Conservation (phyloP, 2,329 filamentous ascomycete genomes). For the Escovopsis sp. region DNA sequence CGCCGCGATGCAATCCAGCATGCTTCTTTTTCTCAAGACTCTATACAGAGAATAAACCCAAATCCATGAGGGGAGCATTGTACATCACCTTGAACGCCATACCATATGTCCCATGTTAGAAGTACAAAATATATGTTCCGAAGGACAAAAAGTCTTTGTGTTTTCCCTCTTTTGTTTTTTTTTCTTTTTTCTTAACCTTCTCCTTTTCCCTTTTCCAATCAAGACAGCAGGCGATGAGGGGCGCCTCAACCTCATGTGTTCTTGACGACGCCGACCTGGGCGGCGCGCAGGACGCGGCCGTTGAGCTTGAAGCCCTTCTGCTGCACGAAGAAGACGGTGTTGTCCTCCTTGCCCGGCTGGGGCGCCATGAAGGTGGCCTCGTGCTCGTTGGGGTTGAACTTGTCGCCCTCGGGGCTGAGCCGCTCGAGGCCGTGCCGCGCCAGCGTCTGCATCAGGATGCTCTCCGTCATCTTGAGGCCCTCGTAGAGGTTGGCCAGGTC, state of each 20-base stretch:
- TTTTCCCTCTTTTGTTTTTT: neutral
- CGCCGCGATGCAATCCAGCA: slow-evolving; percentile 13
- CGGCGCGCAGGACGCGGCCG: slow-evolving; percentile 73
- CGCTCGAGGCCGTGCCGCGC: slow-evolving; percentile 90
- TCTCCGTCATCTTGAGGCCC: slow-evolving; percentile 90
- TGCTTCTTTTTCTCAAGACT: no score
- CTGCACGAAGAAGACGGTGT: slow-evolving; percentile 81
- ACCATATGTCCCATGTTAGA: slow-evolving; percentile 15
- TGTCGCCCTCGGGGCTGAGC: slow-evolving; percentile 68
- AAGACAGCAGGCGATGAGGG: neutral
- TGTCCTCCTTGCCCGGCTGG: slow-evolving; percentile 75
- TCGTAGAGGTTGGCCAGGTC: slow-evolving; percentile 72
- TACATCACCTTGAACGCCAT: slow-evolving; percentile 24
- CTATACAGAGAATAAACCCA: slow-evolving; percentile 7
- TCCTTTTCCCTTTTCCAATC: slow-evolving; percentile 1
- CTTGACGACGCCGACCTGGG: slow-evolving; percentile 94
- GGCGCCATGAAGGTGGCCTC: slow-evolving; percentile 94
- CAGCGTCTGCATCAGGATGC: slow-evolving; percentile 71
- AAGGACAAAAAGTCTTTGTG: no score
- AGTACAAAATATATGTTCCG: slow-evolving; percentile 14
- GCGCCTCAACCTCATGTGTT: slow-evolving; percentile 34
- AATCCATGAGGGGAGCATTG: slow-evolving; percentile 33
- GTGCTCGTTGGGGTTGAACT: slow-evolving; percentile 93
- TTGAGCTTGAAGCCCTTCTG: slow-evolving; percentile 94
- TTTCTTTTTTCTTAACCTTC: slow-evolving; percentile 2